These are phyloP conservation scores for Xylaria sp. DNA, from an alignment of 2,329 filamentous ascomycete species.

Conservation along the genomic window DNA sequence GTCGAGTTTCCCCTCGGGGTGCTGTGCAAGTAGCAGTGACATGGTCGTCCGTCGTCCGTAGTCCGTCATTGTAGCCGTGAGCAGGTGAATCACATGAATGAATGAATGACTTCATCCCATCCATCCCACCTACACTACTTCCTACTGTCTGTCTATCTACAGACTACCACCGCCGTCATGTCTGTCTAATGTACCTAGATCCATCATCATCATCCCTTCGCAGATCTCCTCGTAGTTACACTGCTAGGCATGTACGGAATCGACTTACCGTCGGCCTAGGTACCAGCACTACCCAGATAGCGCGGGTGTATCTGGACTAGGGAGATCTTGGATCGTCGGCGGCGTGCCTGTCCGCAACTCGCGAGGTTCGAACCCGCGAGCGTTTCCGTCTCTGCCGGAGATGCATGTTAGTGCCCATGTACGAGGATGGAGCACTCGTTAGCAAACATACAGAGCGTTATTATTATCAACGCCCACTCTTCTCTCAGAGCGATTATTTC, in stretches of 20 bases:
- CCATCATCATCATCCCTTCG: neutral
- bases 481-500: no score
- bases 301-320: neutral
- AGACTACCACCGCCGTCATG: no score
- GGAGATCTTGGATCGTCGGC: conserved; percentile 16
- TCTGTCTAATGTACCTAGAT: neutral
- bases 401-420: conserved; percentile 5
- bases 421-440: no score
- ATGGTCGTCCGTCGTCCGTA: neutral
- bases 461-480: no score
- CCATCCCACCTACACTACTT: no score
- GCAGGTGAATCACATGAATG: neutral
- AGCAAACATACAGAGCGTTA: no score
- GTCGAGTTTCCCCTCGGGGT: neutral
- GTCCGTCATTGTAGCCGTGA: no score
- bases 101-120: neutral
- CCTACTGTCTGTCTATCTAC: no score
- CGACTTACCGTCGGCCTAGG: neutral
- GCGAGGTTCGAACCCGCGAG: conserved; percentile 8
- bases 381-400: conserved; percentile 17
- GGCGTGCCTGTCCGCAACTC: conserved; percentile 4
- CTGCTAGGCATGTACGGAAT: no score
- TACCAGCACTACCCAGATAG: neutral
- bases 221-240: no score
- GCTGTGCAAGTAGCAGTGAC: neutral